Evolutionary conservation across 495 filamentous ascomycete species (phyloP), one percentile per base, ranked within the genome.

Genomic region (Acidiella bohemica): DNA sequence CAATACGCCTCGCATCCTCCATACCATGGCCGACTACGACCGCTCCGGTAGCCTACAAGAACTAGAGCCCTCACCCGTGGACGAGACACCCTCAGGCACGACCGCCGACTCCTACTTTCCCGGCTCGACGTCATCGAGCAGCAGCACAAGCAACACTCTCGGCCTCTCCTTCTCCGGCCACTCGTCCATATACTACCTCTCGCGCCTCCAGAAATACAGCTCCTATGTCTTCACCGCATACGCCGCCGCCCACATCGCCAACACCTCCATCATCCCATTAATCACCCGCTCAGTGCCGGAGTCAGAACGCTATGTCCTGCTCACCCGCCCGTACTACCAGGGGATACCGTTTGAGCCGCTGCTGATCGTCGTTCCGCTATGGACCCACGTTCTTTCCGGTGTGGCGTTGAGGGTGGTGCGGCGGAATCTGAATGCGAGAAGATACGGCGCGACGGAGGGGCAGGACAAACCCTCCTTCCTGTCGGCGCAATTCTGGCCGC

Each of bases 221-320:
- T 80, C 80, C 51, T 93, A 93, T 59, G 76, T 80, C 27, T 85
- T 93, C 56, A 77, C 76, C 29, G 55, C 80, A 47, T 95, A 88
- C 70, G 65, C 76, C 33, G 62, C 72, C 36, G 60, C 88, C 38
- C 87, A 95, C 61, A 64, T 90, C 34, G 69, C 79, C 32, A 94
- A 81, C 48, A 71, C 72, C 35, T 54, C 56, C 30, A 18, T 79
- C 68, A 59, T 64, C 57, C 76, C 81, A 30, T 73, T 84, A 42
- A 39, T 64, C 11, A 74, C 72, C 20, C 62, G 55, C 29, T 74
- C 71, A 18, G 57, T 77, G 5, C 51, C 64, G 21, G 61, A 65
- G 22, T 64, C 62, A 42, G 71, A 76, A 40, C 58, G 62, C 49
- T 77, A 71, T 49, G 65, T 78, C 32, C 67, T 78, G 47, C 70